Percentiles rank a stretch among this genome's conserved stretches.
These are phyloP conservation scores for Schizonepeta tenuifolia DNA, from an alignment of 257 asterid species.

Conservation along the genomic window DNA sequence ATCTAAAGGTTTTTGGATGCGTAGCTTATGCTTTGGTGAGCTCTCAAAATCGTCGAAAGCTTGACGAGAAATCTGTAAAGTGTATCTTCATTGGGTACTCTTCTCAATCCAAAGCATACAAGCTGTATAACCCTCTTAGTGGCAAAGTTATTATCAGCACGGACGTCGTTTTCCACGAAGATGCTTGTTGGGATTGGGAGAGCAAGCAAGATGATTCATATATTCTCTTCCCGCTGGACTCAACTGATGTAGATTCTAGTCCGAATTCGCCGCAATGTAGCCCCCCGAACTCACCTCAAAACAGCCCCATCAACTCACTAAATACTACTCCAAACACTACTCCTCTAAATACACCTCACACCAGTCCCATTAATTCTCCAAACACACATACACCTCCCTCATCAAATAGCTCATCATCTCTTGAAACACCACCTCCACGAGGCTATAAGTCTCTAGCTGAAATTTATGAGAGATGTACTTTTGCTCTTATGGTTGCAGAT, in stretches of 20 bases:
- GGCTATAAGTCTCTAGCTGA: not conserved
- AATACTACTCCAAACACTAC: not conserved
- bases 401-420: not conserved
- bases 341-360: not conserved
- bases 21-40: slow-evolving; percentile 20
- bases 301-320: not conserved
- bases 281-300: not conserved
- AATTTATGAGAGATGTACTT: not conserved
- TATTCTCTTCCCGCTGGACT: not conserved
- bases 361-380: not conserved
- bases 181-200: not conserved
- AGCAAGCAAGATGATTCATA: not conserved
- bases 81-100: slow-evolving; percentile 24
- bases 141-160: not conserved
- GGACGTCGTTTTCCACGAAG: slow-evolving; percentile 9
- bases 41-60: not conserved
- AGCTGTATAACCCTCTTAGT: not conserved
- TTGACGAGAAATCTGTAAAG: slow-evolving; percentile 11
- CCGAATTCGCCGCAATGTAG: not conserved
- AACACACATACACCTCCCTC: not conserved
- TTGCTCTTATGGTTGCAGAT: not conserved
- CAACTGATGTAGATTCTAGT: not conserved
- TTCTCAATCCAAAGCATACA: slow-evolving; percentile 30
- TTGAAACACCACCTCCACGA: not conserved
- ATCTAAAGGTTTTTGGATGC: not conserved